These are phyloP conservation scores for Fusarium bactridioides DNA, from an alignment of 2,329 filamentous ascomycete genomes.

Conservation along the genomic window DNA sequence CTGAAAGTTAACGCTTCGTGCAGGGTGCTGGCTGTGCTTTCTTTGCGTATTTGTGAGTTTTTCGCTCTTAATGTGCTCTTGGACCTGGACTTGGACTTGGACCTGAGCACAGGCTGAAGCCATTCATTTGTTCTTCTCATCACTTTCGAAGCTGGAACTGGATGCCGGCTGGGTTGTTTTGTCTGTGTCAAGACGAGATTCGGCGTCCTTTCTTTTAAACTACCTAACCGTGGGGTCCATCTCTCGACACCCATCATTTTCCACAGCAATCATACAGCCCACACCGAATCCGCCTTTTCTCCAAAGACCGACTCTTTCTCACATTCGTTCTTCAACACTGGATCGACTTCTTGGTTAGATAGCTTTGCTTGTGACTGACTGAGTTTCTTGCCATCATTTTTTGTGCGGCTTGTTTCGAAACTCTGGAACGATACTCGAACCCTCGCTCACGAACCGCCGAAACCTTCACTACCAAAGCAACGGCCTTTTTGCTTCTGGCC, in stretches of 20 bases:
- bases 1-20: constrained; percentile 26
- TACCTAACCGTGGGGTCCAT: constrained; percentile 22
- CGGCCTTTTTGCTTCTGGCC: constrained; percentile 8
- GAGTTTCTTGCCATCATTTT: constrained; percentile 9
- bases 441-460: constrained; percentile 14
- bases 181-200: constrained; percentile 31
- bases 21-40: constrained; percentile 28
- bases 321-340: constrained; percentile 21
- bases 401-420: constrained; percentile 14
- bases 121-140: constrained; percentile 11
- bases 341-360: constrained; percentile 22
- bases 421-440: constrained; percentile 12
- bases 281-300: constrained; percentile 15
- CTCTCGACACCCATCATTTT: constrained; percentile 25
- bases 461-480: constrained; percentile 5
- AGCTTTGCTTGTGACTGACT: constrained; percentile 22
- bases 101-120: constrained; percentile 13
- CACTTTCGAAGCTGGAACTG: constrained; percentile 7
- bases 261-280: constrained; percentile 17
- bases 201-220: constrained; percentile 30
- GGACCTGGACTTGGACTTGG: not conserved
- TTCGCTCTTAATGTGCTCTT: constrained; percentile 23
- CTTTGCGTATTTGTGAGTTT: constrained; percentile 37
- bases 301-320: constrained; percentile 22
- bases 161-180: constrained; percentile 38